These are phyloP conservation scores for Penicillium sp. DNA, from an alignment of 2,329 filamentous ascomycete species.

Conservation along the genomic window DNA sequence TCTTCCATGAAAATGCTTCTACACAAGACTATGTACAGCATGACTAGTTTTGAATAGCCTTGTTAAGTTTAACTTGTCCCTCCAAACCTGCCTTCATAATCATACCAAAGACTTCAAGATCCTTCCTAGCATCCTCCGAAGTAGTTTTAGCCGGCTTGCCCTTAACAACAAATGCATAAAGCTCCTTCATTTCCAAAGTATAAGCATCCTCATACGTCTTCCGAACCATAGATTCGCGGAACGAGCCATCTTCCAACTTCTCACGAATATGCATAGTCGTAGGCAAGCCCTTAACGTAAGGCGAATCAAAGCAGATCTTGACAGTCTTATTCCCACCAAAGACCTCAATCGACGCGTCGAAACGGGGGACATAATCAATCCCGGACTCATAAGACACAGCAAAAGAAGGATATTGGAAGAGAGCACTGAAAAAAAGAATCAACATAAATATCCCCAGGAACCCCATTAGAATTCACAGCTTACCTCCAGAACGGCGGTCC, in stretches of 20 bases:
- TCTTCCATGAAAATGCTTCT: background rate
- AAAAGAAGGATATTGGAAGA: constrained; percentile 43
- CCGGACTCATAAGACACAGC: constrained; percentile 58
- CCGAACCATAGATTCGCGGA: constrained; percentile 41
- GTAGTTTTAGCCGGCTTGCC: constrained; percentile 44
- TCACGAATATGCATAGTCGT: constrained; percentile 52
- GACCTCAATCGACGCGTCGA: constrained; percentile 39
- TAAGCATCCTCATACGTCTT: constrained; percentile 51
- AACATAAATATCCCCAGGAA: background rate
- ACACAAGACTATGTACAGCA: background rate
- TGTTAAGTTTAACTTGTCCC: constrained; percentile 2
- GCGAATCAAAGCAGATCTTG: constrained; percentile 54
- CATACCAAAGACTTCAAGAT: constrained; percentile 43
- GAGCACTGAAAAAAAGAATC: constrained; percentile 24
- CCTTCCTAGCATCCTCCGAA: constrained; percentile 42
- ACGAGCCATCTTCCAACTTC: constrained; percentile 35
- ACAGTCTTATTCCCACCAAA: constrained; percentile 55
- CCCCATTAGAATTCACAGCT: background rate
- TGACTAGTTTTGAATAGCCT: background rate
- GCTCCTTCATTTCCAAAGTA: constrained; percentile 43
- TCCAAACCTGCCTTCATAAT: constrained; percentile 39
- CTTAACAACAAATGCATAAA: constrained; percentile 39
- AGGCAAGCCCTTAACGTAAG: constrained; percentile 59
- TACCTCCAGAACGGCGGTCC: constrained; percentile 37
- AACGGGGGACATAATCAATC: constrained; percentile 49